These are phyloP conservation scores for Candida hungchunana DNA, from an alignment of 805 yeast genomes.

Conservation along the genomic window DNA sequence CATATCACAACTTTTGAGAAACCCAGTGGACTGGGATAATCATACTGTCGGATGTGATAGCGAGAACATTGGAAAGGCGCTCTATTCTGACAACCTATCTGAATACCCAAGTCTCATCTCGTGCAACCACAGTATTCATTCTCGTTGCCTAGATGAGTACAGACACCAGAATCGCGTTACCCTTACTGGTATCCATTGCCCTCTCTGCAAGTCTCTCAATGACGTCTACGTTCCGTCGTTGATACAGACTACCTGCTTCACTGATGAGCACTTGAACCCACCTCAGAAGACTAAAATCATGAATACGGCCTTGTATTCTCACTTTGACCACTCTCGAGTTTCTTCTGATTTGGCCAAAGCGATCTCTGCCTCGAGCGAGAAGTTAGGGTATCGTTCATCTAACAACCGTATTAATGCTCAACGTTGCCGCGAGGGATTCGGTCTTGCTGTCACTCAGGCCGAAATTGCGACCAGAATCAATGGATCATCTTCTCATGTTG, in stretches of 20 bases:
- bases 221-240: constrained; percentile 67
- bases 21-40: constrained; percentile 21
- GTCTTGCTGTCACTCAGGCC: constrained; percentile 50
- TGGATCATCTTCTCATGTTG: constrained; percentile 28
- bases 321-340: no score
- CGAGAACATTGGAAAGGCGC: constrained; percentile 29
- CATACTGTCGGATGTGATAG: constrained; percentile 17
- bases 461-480: constrained; percentile 58
- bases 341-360: no score
- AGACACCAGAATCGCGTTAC: constrained; percentile 56
- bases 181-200: constrained; percentile 50
- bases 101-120: constrained; percentile 34
- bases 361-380: no score
- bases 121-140: constrained; percentile 94
- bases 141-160: constrained; percentile 65
- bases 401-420: no score
- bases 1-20: constrained; percentile 9
- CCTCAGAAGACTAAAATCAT: not conserved
- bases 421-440: constrained; percentile 26
- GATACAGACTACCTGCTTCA: constrained; percentile 26
- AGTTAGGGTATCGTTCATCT: no score
- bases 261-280: constrained; percentile 23
- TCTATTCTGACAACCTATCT: constrained; percentile 9
- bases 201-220: constrained; percentile 83
- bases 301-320: no score